Evolutionary conservation across 129 eudicot genomes (phyloP), one percentile per base, ranked within the genome.

Genomic region (Lactuca saligna): DNA sequence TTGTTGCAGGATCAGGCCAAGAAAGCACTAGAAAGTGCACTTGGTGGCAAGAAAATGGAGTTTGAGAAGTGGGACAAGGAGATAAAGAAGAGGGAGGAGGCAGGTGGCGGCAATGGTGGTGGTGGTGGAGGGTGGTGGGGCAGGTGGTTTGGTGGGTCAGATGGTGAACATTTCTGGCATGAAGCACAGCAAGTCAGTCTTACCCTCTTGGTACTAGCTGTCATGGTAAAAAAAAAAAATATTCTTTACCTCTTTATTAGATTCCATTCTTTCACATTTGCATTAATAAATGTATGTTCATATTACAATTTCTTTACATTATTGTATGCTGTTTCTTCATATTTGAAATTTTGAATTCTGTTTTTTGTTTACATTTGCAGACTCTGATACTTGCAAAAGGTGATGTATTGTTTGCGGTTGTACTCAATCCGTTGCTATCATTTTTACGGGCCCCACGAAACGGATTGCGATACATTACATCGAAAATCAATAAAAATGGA

Each of bases 31-130:
- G 97, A 91, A 81, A 82, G 83, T 70, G 97, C 97, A 71, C 95
- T 91, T 73, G 97, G 88, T 42, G 95, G 82, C 58, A 87, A 87
- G 81, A 87, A 85, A 79, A 48, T 75, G 4, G 95, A 91, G 69
- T 87, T 75, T 80, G 97, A 91, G 71, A 87, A 87, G 74, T 91
- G 97, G 97, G 81, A 91, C 81, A 79, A 87, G 72, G 95, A 91
- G 85, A 91, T 91, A 17, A 83, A 82, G 75, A 87, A 65, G 66
- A 91, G 90, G 57, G 92, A 91, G 73, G 82, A 85, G 66, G 87
- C 86, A 38, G 86, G 90, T 11, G 97, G 97, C 31, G 95, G 87
- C 13, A 86, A 79, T 54, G 74, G 68, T 48, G 89, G 85, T 0
- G 95, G 97, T 38, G 87, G 91, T 20, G 20, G 20, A 57, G 90